Evolutionary conservation across 441 rosid genomes (phyloP), one percentile per base, ranked within the genome.

Genomic region (Syzygium malaccense): DNA sequence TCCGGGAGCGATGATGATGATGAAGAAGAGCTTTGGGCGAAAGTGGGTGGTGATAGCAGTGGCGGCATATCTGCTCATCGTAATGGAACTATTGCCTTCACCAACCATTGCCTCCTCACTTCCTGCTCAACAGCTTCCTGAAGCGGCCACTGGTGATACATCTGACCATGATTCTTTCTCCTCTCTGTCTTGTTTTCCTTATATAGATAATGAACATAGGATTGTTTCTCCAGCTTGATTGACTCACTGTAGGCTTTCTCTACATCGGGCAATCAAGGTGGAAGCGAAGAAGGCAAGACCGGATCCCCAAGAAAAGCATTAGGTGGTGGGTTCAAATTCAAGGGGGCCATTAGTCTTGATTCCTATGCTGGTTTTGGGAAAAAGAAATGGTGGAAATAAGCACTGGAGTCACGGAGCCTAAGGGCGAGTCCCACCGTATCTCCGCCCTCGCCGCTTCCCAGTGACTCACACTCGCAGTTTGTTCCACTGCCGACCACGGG

Each of bases 361-460:
- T 56, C 60, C 12, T 56, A 1, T 4, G 5, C 4, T 56, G 60
- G 20, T 56, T 56, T 23, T 9, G 64, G 64, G 64, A 58, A 58
- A 30, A 58, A 25, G 30, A 58, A 2, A n/a, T 12, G 64, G 64
- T 26, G 30, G 64, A 58, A 26, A n/a, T n/a, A n/a, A 58, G 64
- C 64, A 12, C 5, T 58, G 30, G 30, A 11, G 64, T 58, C 30
- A 0, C 64, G 30, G 13, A 58, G 14, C 30, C 3, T 57, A 5
- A 57, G 62, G 62, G 14, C 14, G 1, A 55, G 26, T 57, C 60
- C 14, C 60, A 9, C 4, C 0, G 0, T 25, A 28, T 57, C 6
- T 25, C 62, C 0, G 6, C 62, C 62, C 62, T 57, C n/a, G 1
- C 62, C 62, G 13, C 14, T 3, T 57, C 14, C 0, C 28, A 45